Base-by-base conservation (phyloP, 2,329 filamentous ascomycete species). In the Alternaria postmessia region DNA sequence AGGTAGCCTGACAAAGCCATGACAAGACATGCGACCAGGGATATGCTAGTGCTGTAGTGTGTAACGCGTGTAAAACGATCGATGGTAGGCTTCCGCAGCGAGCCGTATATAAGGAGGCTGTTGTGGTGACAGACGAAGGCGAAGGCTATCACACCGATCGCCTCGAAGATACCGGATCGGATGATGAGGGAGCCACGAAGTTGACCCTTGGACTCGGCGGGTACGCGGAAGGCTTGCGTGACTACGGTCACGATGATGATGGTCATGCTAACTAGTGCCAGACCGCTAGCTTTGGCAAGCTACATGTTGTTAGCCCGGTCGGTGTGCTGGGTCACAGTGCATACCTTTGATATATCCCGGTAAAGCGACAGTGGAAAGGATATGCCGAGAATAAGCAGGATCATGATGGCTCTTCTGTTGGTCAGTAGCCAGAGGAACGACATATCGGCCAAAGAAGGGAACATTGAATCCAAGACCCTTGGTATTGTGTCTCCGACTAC, bases 401-500 rank as follows among this genome's bases (percentile, higher is more conserved):
- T 86, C 80, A 98, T 99, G 53, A 94, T 89, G 4, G 90, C 91
- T 71, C 89, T 85, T 71, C 95, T 86, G 76, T 97, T 89, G 7
- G 91, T 91, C 69, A 99, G 81, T 57, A 97, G 84, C 78, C 93
- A 92, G 18, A 98, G 79, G 22, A 97, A 91, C 0, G 92, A 88
- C 76, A 91, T 88, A 30, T 88, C 83, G 39, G 82, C 81, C 60
- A 98, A 76, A 3, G 87, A 87, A 0, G 95, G 94, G 82, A 94
- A 97, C 5, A 97, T 79, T 5, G 94, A 92, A 48, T 85, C 81
- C 72, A 98, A 79, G 48, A 99, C 95, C 77, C 94, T 92, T 4
- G 95, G 95, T 74, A 99, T 97, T 1, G 92, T 94, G 78, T 99
- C 95, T 61, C 95, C 95, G 9, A 99, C 91, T 73, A 99, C 97